Evolutionary conservation across 2,329 filamentous ascomycete genomes (phyloP).

Genomic region (Penicillium sclerotigenum): DNA sequence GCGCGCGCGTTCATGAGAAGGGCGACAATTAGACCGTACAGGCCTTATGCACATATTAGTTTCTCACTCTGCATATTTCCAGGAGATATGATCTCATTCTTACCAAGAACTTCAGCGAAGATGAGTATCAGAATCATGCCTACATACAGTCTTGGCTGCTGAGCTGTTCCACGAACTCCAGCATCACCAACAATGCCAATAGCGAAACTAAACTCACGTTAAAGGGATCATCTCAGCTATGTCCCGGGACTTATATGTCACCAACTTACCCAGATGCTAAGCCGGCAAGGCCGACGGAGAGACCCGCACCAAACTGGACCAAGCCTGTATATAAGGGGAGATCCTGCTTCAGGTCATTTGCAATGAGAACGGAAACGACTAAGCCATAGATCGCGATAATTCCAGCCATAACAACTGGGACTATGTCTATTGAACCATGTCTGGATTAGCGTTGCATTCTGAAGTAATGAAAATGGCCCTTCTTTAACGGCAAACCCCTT

Average conservation of each 20-base stretch:
- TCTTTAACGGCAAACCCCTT: no score
- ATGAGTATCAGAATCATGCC: conserved; percentile 99
- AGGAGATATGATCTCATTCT: conserved; percentile 25
- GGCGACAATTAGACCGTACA: not conserved
- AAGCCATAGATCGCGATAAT: conserved; percentile 99
- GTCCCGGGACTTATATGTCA: conserved; percentile 3
- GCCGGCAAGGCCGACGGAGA: conserved; percentile 77
- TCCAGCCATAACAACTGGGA: conserved; percentile 99
- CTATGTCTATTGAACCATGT: conserved; percentile 68
- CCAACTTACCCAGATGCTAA: conserved; percentile 64
- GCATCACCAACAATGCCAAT: conserved; percentile 73
- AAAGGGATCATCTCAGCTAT: not conserved
- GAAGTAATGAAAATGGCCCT: no score
- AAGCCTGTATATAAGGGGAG: conserved; percentile 75
- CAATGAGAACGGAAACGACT: conserved; percentile 85
- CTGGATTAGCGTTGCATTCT: not conserved
- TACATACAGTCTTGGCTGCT: conserved; percentile 69
- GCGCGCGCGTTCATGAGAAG: not conserved
- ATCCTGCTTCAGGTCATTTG: conserved; percentile 70
- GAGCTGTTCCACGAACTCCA: conserved; percentile 52
- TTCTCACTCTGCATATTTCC: not conserved
- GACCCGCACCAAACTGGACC: conserved; percentile 79
- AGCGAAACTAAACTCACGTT: conserved; percentile 57
- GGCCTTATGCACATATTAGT: not conserved
- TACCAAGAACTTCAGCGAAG: conserved; percentile 98